Conservation (phyloP, 2,329 filamentous ascomycete genomes). For the Furcasterigmium furcatum region DNA sequence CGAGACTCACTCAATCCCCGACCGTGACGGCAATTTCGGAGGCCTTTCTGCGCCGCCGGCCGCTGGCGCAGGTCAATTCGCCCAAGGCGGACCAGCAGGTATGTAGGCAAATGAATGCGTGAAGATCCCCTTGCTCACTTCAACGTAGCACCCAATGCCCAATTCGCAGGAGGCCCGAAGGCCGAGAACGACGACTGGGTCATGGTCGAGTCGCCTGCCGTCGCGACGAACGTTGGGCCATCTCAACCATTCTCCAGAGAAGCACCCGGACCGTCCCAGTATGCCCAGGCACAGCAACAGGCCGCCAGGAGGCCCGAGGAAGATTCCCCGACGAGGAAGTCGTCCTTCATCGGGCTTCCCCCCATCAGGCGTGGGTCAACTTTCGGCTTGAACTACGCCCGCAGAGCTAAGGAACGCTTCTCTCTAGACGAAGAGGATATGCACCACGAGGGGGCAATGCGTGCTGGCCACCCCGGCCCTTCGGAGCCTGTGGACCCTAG, state of each 20-base stretch:
- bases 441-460: conserved; percentile 14
- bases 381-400: conserved; percentile 40
- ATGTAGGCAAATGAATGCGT: too few species aligned
- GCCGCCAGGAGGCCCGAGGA: not conserved
- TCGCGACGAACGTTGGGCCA: not conserved
- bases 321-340: conserved; percentile 31
- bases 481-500: conserved; percentile 3
- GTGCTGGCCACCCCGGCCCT: not conserved
- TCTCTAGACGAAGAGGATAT: conserved; percentile 27
- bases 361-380: conserved; percentile 57
- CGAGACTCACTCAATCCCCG: conserved; percentile 18
- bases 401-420: conserved; percentile 27
- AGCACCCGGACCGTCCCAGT: too few species aligned
- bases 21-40: not conserved
- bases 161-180: conserved; percentile 5
- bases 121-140: too few species aligned
- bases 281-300: not conserved
- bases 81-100: too few species aligned
- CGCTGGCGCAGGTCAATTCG: not conserved
- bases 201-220: conserved; percentile 14
- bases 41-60: not conserved
- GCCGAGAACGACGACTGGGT: conserved; percentile 27
- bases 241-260: not conserved
- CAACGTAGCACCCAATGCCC: not conserved
- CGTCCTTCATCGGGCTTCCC: conserved; percentile 55